These are phyloP conservation scores for Eimeria maxima DNA, from an alignment of 169 alveolate genomes.

Conservation along the genomic window DNA sequence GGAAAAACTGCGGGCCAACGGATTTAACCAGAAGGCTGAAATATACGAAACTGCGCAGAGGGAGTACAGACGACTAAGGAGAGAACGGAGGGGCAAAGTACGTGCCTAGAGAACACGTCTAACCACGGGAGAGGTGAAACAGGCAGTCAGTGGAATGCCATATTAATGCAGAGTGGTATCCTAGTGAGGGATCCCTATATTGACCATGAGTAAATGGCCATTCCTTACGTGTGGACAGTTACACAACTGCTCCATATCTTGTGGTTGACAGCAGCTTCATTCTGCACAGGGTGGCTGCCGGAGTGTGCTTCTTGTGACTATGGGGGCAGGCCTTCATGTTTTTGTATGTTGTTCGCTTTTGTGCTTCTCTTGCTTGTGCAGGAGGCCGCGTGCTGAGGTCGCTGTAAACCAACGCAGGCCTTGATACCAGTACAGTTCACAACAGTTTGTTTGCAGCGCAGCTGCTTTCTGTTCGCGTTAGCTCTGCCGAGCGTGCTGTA, in stretches of 20 bases:
- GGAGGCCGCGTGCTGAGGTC: neutral
- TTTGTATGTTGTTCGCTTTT: neutral
- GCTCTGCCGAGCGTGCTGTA: neutral
- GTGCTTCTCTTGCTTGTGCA: neutral
- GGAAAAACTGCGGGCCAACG: slow-evolving; percentile 45
- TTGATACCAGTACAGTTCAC: neutral
- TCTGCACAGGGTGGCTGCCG: neutral
- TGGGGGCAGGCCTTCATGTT: neutral
- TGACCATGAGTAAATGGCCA: neutral
- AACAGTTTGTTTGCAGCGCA: neutral
- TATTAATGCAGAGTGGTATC: neutral
- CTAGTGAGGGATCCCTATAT: neutral
- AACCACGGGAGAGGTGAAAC: neutral
- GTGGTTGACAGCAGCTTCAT: neutral
- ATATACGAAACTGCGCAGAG: slow-evolving; percentile 73
- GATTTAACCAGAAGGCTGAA: slow-evolving; percentile 73
- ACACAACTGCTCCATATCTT: neutral
- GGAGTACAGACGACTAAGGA: slow-evolving; percentile 67
- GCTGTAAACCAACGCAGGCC: neutral
- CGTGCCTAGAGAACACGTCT: neutral
- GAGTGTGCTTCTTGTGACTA: neutral
- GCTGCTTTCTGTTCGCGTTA: neutral
- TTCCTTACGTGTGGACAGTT: neutral
- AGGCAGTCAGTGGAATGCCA: neutral
- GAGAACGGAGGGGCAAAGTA: neutral